These are phyloP conservation scores for Teunomyces panamensis DNA, from an alignment of 805 yeast species.

Conservation along the genomic window DNA sequence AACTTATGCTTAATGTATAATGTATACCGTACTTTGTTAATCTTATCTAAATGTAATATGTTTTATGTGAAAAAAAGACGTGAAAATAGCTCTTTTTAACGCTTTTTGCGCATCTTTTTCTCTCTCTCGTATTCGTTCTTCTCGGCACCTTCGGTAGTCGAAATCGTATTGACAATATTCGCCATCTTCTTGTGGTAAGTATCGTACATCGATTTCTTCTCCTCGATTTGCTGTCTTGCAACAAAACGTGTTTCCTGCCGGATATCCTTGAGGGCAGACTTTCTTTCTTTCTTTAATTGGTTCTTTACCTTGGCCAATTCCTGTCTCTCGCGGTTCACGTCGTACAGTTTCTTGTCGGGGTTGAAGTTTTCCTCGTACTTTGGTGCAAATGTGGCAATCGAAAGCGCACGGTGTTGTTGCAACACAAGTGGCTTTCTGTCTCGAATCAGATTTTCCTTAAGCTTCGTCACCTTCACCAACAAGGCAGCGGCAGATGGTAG, in stretches of 20 bases:
- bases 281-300: slow-evolving; percentile 87
- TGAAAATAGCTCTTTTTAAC: slow-evolving; percentile 9
- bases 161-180: slow-evolving; percentile 77
- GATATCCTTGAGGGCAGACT: slow-evolving; percentile 82
- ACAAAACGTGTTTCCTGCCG: slow-evolving; percentile 85
- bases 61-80: too few relatives aligned
- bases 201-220: slow-evolving; percentile 68
- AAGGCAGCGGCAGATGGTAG: slow-evolving; percentile 39
- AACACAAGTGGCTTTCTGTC: slow-evolving; percentile 62
- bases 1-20: neutral
- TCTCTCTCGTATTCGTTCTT: slow-evolving; percentile 90
- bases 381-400: slow-evolving; percentile 84
- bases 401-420: slow-evolving; percentile 80
- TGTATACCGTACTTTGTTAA: neutral
- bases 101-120: slow-evolving; percentile 57
- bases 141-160: slow-evolving; percentile 93
- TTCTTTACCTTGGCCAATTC: slow-evolving; percentile 81
- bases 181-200: slow-evolving; percentile 91
- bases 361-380: slow-evolving; percentile 94
- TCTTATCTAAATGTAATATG: too few relatives aligned
- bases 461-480: slow-evolving; percentile 47
- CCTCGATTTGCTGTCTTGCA: slow-evolving; percentile 79
- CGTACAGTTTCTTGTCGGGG: slow-evolving; percentile 91
- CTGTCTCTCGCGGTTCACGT: slow-evolving; percentile 73
- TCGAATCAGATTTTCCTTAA: slow-evolving; percentile 32